Conservation (phyloP, 306 rosid species). For the Begonia loranthoides region DNA sequence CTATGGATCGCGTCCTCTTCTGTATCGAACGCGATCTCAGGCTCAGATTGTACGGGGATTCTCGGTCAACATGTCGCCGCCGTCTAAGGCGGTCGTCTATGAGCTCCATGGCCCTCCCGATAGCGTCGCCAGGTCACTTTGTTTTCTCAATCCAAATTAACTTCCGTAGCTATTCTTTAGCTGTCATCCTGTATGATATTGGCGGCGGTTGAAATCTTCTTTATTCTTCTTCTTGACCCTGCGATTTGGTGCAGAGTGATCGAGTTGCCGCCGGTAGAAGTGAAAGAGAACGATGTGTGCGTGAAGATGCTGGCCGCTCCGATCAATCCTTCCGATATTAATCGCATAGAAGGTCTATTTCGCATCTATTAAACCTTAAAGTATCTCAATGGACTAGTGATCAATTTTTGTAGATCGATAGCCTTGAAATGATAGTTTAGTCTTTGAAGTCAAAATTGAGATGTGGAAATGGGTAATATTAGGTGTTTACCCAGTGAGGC, state of each 20-base stretch:
- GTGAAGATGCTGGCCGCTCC: constrained; percentile 89
- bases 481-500: constrained; percentile 89
- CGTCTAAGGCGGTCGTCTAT: constrained; percentile 82
- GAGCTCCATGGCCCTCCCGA: constrained; percentile 70
- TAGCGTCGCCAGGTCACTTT: constrained; percentile 34
- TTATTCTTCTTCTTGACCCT: background rate
- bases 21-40: constrained; percentile 6
- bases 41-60: constrained; percentile 25
- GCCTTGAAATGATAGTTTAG: background rate
- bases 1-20: background rate
- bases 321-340: constrained; percentile 80
- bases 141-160: background rate
- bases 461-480: background rate
- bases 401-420: background rate
- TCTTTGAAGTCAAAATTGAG: background rate
- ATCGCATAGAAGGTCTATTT: constrained; percentile 57
- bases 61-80: constrained; percentile 58
- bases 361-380: background rate
- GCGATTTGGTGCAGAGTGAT: constrained; percentile 29
- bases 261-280: constrained; percentile 39
- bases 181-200: too few relatives aligned
- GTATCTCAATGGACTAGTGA: too few relatives aligned
- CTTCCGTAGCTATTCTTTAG: background rate
- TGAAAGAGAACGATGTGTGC: constrained; percentile 71
- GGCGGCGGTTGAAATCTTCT: background rate